These are phyloP conservation scores for Linum usitatissimum DNA, from an alignment of 345 rosid genomes.

Conservation along the genomic window DNA sequence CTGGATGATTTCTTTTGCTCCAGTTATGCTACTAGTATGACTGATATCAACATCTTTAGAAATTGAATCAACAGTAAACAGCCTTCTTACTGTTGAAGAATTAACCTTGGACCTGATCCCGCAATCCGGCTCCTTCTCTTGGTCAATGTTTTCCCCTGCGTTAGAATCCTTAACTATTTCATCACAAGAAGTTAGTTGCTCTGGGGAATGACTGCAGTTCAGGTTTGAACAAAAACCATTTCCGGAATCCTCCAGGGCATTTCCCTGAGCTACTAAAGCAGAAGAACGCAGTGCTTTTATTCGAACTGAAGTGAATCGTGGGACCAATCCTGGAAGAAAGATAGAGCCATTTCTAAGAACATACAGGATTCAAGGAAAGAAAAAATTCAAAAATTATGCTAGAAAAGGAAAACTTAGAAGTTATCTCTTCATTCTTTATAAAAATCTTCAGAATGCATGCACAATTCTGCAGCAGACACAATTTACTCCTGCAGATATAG, in stretches of 20 bases:
- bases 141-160: constrained; percentile 14
- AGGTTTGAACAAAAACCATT: constrained; percentile 18
- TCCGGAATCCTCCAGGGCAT: constrained; percentile 15
- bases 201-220: constrained; percentile 26
- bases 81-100: constrained; percentile 46
- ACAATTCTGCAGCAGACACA: neutral
- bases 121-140: constrained; percentile 18
- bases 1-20: constrained; percentile 22
- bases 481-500: too few species aligned
- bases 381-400: neutral
- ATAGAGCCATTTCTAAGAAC: constrained; percentile 3
- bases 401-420: neutral
- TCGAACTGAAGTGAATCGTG: constrained; percentile 60
- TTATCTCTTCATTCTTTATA: neutral
- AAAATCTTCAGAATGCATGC: neutral
- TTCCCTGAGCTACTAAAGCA: constrained; percentile 41
- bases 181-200: constrained; percentile 23
- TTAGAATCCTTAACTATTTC: constrained; percentile 22
- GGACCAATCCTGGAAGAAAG: constrained; percentile 26
- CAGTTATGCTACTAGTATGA: constrained; percentile 13
- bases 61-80: constrained; percentile 34
- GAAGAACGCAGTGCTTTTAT: constrained; percentile 58
- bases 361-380: neutral
- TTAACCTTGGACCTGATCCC: constrained; percentile 23
- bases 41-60: constrained; percentile 19